Evolutionary conservation across 2,329 filamentous ascomycete species (phyloP).

Genomic region (Apiospora phragmitis): DNA sequence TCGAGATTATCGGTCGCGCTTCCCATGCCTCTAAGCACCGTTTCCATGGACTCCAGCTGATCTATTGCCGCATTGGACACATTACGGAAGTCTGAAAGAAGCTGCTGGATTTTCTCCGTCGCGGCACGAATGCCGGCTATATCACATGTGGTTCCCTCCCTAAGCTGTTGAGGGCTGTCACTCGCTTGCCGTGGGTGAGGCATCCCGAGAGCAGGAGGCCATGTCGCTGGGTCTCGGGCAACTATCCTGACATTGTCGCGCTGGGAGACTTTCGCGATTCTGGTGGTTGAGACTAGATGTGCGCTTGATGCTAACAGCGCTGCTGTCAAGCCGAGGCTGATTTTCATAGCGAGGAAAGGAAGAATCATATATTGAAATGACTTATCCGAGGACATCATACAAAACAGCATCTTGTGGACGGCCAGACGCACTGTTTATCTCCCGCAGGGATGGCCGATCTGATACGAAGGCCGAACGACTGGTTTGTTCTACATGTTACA

Average conservation of each 20-base stretch:
- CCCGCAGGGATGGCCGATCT: neutral
- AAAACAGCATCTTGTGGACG: neutral
- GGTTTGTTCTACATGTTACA: neutral
- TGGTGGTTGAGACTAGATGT: neutral
- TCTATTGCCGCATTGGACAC: neutral
- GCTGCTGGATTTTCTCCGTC: neutral
- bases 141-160: neutral
- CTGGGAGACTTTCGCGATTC: neutral
- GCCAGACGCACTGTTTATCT: neutral
- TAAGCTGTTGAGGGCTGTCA: neutral
- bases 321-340: neutral
- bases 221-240: neutral
- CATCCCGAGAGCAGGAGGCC: neutral
- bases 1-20: neutral
- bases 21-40: constrained; percentile 13
- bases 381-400: neutral
- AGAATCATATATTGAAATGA: neutral
- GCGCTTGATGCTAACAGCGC: neutral
- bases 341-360: neutral
- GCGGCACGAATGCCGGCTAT: neutral
- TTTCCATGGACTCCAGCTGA: neutral
- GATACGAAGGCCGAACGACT: no score
- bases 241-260: neutral
- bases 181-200: neutral
- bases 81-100: constrained; percentile 1